Base-by-base conservation (phyloP, 805 yeast species). In the Ogataea neopini region DNA sequence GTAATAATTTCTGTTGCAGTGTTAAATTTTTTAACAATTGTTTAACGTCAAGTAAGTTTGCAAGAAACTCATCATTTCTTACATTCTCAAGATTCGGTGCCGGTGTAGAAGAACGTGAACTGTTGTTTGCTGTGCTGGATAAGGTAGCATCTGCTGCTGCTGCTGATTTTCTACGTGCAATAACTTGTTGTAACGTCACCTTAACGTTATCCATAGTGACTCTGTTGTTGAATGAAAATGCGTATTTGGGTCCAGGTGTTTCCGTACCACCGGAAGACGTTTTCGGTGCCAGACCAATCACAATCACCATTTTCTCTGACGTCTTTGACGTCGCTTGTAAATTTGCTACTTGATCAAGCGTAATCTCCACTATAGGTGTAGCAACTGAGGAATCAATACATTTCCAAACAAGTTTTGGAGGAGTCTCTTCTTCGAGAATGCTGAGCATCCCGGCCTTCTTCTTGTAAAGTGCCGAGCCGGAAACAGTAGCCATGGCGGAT, bases 171-270 rank as follows among this genome's bases (percentile, higher is more conserved):
- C 77, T 80, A 52, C 92, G 70, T 0, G 89, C 83, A 11, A 84
- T 80, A 29, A 82, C 81, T 43, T 83, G 82, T 56, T 85, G 89
- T 10, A 86, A 66, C 0, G 85, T 73, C 29, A 76, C 79, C 59
- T 85, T 88, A 49, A 84, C 81, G 51, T 76, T 78, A 52, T 86
- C 88, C 88, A 90, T 86, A 6, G 86, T 84, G 15, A 80, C 79
- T 42, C 94, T 71, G 59, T 81, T 84, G 47, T 80, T 81, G 66
- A 89, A 88, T 1, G 85, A 73, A 51, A 90, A 80, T 34, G 77
- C 66, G 20, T 70, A 69, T 36, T 64, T 60, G 26, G 53, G 46
- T 6, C 56, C 43, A 45, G 56, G 20, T 42, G 47, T 58, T 54
- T 43, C 57, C 49, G 44, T 61, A 22, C 63, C 59, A 65, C 4